Percentiles rank a stretch among this genome's conserved stretches.
phyloP scores from a whole-genome alignment of 2,329 filamentous ascomycete genomes.

The Coleophoma crateriformis region DNA sequence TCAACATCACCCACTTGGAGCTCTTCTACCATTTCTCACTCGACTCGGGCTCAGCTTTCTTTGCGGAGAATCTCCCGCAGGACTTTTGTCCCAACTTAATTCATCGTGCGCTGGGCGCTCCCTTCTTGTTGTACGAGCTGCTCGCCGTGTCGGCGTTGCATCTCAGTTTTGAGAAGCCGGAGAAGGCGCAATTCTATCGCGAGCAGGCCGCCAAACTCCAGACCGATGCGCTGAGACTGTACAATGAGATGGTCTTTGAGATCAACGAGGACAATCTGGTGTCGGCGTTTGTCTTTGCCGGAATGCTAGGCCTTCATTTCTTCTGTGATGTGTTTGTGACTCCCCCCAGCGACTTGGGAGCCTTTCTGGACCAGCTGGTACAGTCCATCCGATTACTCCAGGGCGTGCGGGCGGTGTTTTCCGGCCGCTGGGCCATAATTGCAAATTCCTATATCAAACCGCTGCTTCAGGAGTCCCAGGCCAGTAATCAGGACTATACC shows the following conservation, averaged over 20 bases:
- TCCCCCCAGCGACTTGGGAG: not conserved
- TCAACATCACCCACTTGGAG: not conserved
- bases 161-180: not conserved
- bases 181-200: not conserved
- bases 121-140: not conserved
- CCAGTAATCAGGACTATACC: not conserved
- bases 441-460: not conserved
- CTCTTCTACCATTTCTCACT: not conserved
- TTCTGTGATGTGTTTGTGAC: not conserved
- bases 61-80: not conserved
- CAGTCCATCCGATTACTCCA: constrained; percentile 21
- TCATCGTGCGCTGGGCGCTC: not conserved
- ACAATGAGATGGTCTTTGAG: not conserved
- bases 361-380: constrained; percentile 22
- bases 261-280: not conserved
- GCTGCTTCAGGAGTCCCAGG: not conserved
- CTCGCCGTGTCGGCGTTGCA: not conserved
- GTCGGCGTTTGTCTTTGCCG: not conserved
- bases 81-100: not conserved
- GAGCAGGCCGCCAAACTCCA: not conserved
- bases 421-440: not conserved
- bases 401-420: constrained; percentile 12
- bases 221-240: not conserved
- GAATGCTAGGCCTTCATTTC: not conserved
- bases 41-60: not conserved